A percentile compares a stretch with the other conserved stretches of the same genome.
Evolutionary conservation across 768 basidiomycete species (phyloP).

Genomic region (Tricholoma terreum): DNA sequence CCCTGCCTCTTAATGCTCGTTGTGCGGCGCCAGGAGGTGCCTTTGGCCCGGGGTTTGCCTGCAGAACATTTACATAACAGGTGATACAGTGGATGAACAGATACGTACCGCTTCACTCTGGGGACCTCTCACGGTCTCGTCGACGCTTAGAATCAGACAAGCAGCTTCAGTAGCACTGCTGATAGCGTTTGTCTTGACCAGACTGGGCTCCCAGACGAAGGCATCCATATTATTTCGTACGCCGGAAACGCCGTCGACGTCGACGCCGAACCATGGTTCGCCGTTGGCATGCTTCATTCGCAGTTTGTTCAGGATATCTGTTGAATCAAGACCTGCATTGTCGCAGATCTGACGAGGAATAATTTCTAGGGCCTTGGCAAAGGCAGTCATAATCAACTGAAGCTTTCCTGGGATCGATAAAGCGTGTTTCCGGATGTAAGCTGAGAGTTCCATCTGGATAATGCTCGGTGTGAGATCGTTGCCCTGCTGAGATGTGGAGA

Average conservation of each 20-base stretch:
- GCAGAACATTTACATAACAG: slow-evolving; percentile 17
- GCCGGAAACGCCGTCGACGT: slow-evolving; percentile 85
- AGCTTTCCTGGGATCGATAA: slow-evolving; percentile 93
- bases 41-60: slow-evolving; percentile 80
- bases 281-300: slow-evolving; percentile 93
- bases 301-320: slow-evolving; percentile 94
- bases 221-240: slow-evolving; percentile 96
- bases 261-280: slow-evolving; percentile 90
- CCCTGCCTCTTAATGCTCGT: slow-evolving; percentile 76
- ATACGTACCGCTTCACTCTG: slow-evolving; percentile 84
- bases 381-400: slow-evolving; percentile 91
- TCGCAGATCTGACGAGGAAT: slow-evolving; percentile 99
- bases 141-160: slow-evolving; percentile 91
- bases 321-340: slow-evolving; percentile 97
- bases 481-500: background rate
- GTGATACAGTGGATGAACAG: background rate
- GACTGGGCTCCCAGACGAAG: slow-evolving; percentile 97
- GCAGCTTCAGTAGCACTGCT: slow-evolving; percentile 96
- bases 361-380: slow-evolving; percentile 95
- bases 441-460: slow-evolving; percentile 90
- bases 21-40: slow-evolving; percentile 92
- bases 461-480: background rate
- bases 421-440: slow-evolving; percentile 88
- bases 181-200: slow-evolving; percentile 95
- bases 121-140: slow-evolving; percentile 96